Base-by-base conservation (phyloP, 2,329 filamentous ascomycete genomes). In the Colletotrichum truncatum region DNA sequence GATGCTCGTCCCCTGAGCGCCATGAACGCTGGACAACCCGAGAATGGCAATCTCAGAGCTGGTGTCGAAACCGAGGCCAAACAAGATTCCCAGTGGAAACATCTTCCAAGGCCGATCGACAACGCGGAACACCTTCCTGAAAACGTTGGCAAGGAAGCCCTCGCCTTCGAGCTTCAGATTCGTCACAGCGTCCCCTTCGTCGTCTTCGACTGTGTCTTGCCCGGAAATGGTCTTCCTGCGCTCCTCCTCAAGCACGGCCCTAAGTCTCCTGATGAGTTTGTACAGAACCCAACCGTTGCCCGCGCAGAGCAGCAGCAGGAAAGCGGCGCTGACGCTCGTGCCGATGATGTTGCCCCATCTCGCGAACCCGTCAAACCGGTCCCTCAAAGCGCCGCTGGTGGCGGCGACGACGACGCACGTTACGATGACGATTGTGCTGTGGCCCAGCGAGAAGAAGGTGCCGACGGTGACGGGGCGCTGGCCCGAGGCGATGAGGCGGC, bases 31-130 rank as follows among this genome's bases (percentile, higher is more conserved):
- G 0, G 93, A 92, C 68, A 98, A 97, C 0, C 95, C 96, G 1
- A 99, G 80, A 7, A 99, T 85, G 0, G 96, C 95, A 72, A 98
- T 93, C 76, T 99, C 95, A 7, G 93, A 97, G 39, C 92, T 97
- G 0, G 96, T 98, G 75, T 98, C 96, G 75, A 99, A 98, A 0
- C 95, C 96, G 0, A 98, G 83, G 0, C 95, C 96, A 73, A 95
- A 98, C 4, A 98, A 81, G 0, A 98, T 85, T 0, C 95, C 95
- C 0, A 97, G 81, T 0, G 93, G 94, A 70, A 97, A 96, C 94
- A 97, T 97, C 77, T 98, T 98, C 95, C 95, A 98, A 0, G 93
- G 91, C 5, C 87, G 80, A 70, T 91, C 88, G 30, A 91, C 84
- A 23, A 97, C 81, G 41, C 87, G 89, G 78, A 98, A 98, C 66